phyloP scores from a whole-genome alignment of 169 alveolate genomes.

The Amoebophrya sp. region DNA sequence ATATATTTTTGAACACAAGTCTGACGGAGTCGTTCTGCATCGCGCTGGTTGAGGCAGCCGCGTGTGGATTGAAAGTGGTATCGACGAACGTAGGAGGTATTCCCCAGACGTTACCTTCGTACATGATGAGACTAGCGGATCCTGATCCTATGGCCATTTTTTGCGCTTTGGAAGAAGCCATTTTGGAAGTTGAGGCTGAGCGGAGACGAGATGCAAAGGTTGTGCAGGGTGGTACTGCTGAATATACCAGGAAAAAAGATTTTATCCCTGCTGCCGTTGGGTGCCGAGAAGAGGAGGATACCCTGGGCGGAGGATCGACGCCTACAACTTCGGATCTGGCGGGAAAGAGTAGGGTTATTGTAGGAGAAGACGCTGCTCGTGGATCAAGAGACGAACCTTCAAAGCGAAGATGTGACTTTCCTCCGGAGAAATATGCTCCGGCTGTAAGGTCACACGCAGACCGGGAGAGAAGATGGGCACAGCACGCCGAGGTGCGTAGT shows the following conservation, averaged over 20 bases:
- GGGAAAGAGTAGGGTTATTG: no score
- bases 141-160: constrained; percentile 9
- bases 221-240: not conserved
- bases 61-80: constrained; percentile 81
- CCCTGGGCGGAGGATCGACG: not conserved
- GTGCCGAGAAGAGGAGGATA: not conserved
- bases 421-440: no score
- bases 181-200: not conserved
- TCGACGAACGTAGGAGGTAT: constrained; percentile 95
- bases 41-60: constrained; percentile 93
- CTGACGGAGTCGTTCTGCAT: constrained; percentile 93
- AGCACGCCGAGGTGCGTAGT: no score
- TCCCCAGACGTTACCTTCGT: constrained; percentile 61
- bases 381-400: no score
- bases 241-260: not conserved
- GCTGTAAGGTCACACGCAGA: no score
- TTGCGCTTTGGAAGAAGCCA: not conserved
- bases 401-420: no score
- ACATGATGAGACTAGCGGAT: constrained; percentile 23
- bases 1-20: constrained; percentile 88
- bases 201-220: not conserved
- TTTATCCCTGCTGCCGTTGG: not conserved
- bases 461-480: no score
- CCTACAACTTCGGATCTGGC: not conserved
- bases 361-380: no score